Evolutionary conservation across 2,329 filamentous ascomycete species (phyloP), one percentile per base, ranked within the genome.

Genomic region (Trichoderma sp.): DNA sequence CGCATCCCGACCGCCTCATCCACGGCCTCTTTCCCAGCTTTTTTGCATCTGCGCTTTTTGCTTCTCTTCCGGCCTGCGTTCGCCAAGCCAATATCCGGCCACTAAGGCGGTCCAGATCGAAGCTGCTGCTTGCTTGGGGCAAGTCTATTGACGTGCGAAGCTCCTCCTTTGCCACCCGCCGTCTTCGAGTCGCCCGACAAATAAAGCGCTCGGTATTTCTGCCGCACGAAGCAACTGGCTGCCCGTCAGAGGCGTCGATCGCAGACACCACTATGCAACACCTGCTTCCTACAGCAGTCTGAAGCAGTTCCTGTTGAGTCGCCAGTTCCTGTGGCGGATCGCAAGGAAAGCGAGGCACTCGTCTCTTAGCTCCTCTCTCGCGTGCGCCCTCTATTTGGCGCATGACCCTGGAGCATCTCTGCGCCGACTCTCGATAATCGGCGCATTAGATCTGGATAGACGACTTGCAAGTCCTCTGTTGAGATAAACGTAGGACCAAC

Each of bases 101-200:
- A 18, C 68, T 35, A 11, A 38, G 63, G 38, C 35, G 50, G 67
- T 60, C 67, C 21, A 31, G 53, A 62, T 41, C 56, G 33, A 71
- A 62, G 53, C 18, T 62, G 18, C 53, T 62, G 67, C 60, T 33
- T 35, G 60, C 21, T 27, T 35, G 60, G 41, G 35, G 16, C 66
- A 24, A 27, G 45, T 41, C 62, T 35, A 35, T 35, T 9, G n/a
- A 35, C n/a, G 21, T 60, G 68, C 56, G 56, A 21, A 71, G 56
- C 68, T 71, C 53, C 41, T 73, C 41, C 60, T 73, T 71, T 50
- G 71, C 71, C 71, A 73, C 71, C 67, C 71, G 71, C 38, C 71
- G 4, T 73, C 41, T 64, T 73, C 71, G 71, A 73, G 21, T 73
- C 38, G 71, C 60, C 60, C 59, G 31, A 50, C 59, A 56, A 45